Evolutionary conservation across 768 basidiomycete genomes (phyloP).

Genomic region (Xerocomellus amylosporus): DNA sequence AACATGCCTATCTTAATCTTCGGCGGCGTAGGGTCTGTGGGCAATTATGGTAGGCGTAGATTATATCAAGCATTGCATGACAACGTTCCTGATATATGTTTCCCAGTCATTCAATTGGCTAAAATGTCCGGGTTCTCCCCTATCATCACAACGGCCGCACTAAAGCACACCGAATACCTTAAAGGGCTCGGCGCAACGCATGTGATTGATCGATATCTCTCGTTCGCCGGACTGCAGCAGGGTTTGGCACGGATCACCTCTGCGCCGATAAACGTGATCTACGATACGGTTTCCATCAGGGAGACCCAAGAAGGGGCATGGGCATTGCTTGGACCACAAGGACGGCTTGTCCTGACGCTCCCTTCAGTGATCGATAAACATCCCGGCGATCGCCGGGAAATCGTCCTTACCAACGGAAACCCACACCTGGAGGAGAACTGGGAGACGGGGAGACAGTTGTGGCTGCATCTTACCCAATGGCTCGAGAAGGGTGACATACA

Average conservation of each 20-base stretch:
- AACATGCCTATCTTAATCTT: slow-evolving; percentile 46
- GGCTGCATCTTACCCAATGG: slow-evolving; percentile 27
- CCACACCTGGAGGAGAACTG: slow-evolving; percentile 34
- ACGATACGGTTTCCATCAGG: slow-evolving; percentile 38
- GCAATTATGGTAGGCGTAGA: slow-evolving; percentile 43
- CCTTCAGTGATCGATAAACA: slow-evolving; percentile 32
- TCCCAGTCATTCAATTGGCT: slow-evolving; percentile 38
- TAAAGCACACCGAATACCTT: slow-evolving; percentile 36
- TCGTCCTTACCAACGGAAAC: slow-evolving; percentile 33
- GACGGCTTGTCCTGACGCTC: slow-evolving; percentile 35
- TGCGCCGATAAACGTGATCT: slow-evolving; percentile 34
- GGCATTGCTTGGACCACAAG: slow-evolving; percentile 37
- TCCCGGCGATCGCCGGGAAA: slow-evolving; percentile 25
- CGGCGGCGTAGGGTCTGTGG: slow-evolving; percentile 49
- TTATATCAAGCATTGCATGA: slow-evolving; percentile 5
- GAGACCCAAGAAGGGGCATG: slow-evolving; percentile 40
- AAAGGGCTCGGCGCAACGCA: slow-evolving; percentile 34
- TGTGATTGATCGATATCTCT: slow-evolving; percentile 32
- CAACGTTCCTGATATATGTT: slow-evolving; percentile 12
- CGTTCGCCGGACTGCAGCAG: slow-evolving; percentile 30
- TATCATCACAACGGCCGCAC: slow-evolving; percentile 35
- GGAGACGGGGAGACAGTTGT: slow-evolving; percentile 33
- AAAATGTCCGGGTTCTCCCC: slow-evolving; percentile 41
- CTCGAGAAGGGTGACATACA: slow-evolving; percentile 33
- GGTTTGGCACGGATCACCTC: slow-evolving; percentile 38